A percentile compares a stretch with the other conserved stretches of the same genome.
phyloP scores from a whole-genome alignment of 202 grass and related monocot species.

The Setaria viridis region DNA sequence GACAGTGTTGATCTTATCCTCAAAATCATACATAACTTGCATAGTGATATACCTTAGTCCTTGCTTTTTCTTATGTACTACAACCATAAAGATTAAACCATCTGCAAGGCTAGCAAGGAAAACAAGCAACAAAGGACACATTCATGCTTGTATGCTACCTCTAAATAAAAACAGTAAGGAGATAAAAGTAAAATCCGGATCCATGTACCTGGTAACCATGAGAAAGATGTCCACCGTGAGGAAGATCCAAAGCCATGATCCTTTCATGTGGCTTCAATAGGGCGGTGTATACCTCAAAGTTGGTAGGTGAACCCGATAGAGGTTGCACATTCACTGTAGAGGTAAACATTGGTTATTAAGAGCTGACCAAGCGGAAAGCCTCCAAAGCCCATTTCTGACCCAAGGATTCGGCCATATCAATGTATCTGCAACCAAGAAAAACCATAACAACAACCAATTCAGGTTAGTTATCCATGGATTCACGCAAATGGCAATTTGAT shows the following conservation, averaged over 20 bases:
- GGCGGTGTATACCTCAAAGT: conserved; percentile 98
- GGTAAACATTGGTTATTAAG: conserved; percentile 20
- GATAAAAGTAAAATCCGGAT: conserved; percentile 44
- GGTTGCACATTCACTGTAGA: conserved; percentile 35
- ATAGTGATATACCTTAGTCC: conserved; percentile 32
- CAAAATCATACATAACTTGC: conserved; percentile 90
- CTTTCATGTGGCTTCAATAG: conserved; percentile 98
- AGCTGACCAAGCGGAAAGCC: conserved; percentile 64
- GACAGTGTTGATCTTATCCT: conserved; percentile 95
- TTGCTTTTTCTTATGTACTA: conserved; percentile 30
- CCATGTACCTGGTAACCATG: conserved; percentile 93
- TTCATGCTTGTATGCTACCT: conserved; percentile 25
- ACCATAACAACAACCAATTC: conserved; percentile 23
- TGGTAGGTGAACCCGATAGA: conserved; percentile 82
- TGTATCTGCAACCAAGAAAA: conserved; percentile 67
- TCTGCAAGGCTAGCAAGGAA: conserved; percentile 17
- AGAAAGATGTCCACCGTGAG: conserved; percentile 99
- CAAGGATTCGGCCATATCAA: conserved; percentile 96
- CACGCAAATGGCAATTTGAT: not conserved
- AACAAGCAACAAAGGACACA: not conserved
- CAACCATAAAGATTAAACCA: conserved; percentile 15
- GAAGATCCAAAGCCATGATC: conserved; percentile 99
- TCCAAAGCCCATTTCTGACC: conserved; percentile 98
- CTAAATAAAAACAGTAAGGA: not conserved
- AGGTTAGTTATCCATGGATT: conserved; percentile 3